These are phyloP conservation scores for Nakazawaea ambrosiae DNA, from an alignment of 805 yeast species.

Conservation along the genomic window DNA sequence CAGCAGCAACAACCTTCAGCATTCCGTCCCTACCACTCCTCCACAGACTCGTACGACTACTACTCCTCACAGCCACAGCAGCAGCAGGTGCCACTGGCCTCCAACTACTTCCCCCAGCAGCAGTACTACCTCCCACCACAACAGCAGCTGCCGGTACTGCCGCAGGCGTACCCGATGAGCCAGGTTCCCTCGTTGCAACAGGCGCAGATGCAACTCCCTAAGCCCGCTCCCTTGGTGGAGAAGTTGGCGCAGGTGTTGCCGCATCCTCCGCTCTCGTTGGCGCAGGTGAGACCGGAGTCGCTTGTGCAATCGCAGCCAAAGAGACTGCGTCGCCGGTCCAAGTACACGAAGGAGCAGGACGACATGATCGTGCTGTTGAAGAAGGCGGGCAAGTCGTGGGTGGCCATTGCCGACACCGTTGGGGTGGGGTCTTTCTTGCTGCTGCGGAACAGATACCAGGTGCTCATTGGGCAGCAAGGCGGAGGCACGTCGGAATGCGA, in stretches of 20 bases:
- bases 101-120: background rate
- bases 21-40: background rate
- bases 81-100: slow-evolving; percentile 4
- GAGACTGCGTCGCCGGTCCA: slow-evolving; percentile 55
- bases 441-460: slow-evolving; percentile 74
- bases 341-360: slow-evolving; percentile 65
- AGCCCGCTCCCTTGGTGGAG: slow-evolving; percentile 8
- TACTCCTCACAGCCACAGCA: slow-evolving; percentile 6
- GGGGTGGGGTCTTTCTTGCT: slow-evolving; percentile 62
- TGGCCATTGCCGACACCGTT: slow-evolving; percentile 60
- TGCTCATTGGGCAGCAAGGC: slow-evolving; percentile 77
- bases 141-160: slow-evolving; percentile 1
- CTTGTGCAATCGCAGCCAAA: slow-evolving; percentile 35
- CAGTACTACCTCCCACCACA: slow-evolving; percentile 1
- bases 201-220: slow-evolving; percentile 6
- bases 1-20: slow-evolving; percentile 1
- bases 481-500: slow-evolving; percentile 64
- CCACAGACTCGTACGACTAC: slow-evolving; percentile 1
- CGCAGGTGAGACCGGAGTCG: slow-evolving; percentile 36
- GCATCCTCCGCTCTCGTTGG: slow-evolving; percentile 40
- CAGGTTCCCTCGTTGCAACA: slow-evolving; percentile 6
- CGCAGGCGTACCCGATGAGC: slow-evolving; percentile 5
- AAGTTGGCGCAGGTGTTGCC: slow-evolving; percentile 25
- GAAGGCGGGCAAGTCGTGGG: slow-evolving; percentile 61
- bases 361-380: slow-evolving; percentile 55